A percentile compares a stretch with the other conserved stretches of the same genome.
These are phyloP conservation scores for Rhodotorula sp. DNA, from an alignment of 1,284 basidiomycete species.

Conservation along the genomic window DNA sequence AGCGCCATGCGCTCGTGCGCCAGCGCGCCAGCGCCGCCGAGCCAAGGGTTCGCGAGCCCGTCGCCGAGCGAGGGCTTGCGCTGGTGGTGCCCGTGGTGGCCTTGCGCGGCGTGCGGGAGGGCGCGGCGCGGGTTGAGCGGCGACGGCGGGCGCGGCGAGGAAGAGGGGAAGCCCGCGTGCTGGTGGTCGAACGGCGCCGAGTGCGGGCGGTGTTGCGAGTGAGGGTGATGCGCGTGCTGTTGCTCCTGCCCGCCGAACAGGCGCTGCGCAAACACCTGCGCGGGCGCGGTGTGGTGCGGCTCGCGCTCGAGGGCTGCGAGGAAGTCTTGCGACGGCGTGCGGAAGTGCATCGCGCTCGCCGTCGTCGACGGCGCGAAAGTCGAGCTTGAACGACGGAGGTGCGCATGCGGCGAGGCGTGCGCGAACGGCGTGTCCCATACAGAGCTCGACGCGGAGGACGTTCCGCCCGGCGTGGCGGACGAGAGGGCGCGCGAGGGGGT, in stretches of 20 bases:
- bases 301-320: conserved; percentile 17
- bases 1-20: conserved; percentile 8
- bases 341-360: conserved; percentile 6
- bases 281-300: conserved; percentile 8
- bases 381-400: conserved; percentile 1
- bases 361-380: neutral
- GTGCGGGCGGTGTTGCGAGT: neutral
- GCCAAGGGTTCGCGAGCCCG: conserved; percentile 5
- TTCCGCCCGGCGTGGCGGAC: neutral
- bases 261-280: conserved; percentile 17
- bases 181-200: too few relatives aligned
- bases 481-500: conserved; percentile 35
- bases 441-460: neutral
- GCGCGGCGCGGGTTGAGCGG: conserved; percentile 19
- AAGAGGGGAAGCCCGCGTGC: neutral
- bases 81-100: neutral
- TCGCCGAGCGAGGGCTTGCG: conserved; percentile 11
- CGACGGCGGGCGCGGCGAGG: conserved; percentile 1
- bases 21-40: neutral
- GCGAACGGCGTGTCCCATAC: conserved; percentile 25
- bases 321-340: conserved; percentile 32
- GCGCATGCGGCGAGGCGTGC: conserved; percentile 8
- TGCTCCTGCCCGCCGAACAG: conserved; percentile 11
- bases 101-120: neutral
- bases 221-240: neutral